Evolutionary conservation across 768 basidiomycete genomes (phyloP).

Genomic region (Rhodotorula kratochvilovae): DNA sequence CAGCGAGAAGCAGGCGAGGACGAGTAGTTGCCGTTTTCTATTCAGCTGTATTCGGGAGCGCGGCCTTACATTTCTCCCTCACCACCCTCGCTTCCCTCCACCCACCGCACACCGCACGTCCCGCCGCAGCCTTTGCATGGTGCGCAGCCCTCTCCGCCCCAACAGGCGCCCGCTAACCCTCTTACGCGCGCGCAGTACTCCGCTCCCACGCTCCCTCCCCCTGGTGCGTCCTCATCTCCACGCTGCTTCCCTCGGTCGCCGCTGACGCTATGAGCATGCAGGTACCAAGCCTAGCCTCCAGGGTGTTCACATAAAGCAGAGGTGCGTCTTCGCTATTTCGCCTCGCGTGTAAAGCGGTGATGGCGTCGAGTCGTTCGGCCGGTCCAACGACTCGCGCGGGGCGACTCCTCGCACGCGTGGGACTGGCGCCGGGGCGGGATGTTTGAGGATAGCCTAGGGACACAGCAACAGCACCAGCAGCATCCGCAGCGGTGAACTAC

Average conservation of each 20-base stretch:
- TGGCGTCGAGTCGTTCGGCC: too few species aligned
- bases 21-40: background rate
- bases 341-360: too few species aligned
- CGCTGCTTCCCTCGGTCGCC: background rate
- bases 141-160: background rate
- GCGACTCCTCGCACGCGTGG: too few species aligned
- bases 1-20: too few species aligned
- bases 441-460: too few species aligned
- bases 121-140: background rate
- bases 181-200: background rate
- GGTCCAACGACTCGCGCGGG: too few species aligned
- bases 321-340: background rate
- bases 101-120: background rate
- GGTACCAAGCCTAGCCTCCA: constrained; percentile 1
- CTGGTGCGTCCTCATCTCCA: background rate
- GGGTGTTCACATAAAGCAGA: constrained; percentile 7
- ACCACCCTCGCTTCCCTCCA: background rate
- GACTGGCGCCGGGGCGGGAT: too few species aligned
- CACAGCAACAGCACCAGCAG: too few species aligned
- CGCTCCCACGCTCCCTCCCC: background rate
- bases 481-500: too few species aligned
- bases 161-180: background rate
- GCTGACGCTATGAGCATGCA: background rate
- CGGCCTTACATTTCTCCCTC: too few species aligned
- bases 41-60: too few species aligned